Conservation (phyloP, 148 eudicot species). For the Polygonum aviculare region DNA sequence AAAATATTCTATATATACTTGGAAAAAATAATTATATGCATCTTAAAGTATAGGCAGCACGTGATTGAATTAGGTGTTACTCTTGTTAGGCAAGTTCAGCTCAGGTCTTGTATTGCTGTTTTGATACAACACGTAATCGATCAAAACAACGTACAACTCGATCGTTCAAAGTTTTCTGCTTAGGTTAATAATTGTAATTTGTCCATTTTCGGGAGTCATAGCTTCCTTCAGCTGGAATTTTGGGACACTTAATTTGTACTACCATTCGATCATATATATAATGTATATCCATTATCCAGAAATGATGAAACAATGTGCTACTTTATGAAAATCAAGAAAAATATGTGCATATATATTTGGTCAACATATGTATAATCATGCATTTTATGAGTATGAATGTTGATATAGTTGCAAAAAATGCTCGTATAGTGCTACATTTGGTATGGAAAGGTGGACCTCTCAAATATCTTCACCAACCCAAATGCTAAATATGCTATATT, state of each 20-base stretch:
- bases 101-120: neutral
- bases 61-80: neutral
- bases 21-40: neutral
- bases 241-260: neutral
- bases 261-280: neutral
- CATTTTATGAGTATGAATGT: neutral
- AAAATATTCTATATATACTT: neutral
- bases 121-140: constrained; percentile 5
- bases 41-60: neutral
- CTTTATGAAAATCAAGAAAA: neutral
- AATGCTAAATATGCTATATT: too few relatives aligned
- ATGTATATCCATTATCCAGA: neutral
- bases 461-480: too few relatives aligned
- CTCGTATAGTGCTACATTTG: too few relatives aligned
- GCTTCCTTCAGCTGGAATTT: neutral
- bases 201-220: neutral
- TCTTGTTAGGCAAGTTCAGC: neutral
- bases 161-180: constrained; percentile 4
- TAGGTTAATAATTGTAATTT: neutral
- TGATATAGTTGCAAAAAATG: neutral
- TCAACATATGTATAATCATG: neutral
- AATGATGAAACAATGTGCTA: neutral
- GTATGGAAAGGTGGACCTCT: too few relatives aligned
- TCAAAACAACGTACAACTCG: neutral
- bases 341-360: too few relatives aligned